Conservation (phyloP, 768 basidiomycete genomes). For the Mycena galopus region DNA sequence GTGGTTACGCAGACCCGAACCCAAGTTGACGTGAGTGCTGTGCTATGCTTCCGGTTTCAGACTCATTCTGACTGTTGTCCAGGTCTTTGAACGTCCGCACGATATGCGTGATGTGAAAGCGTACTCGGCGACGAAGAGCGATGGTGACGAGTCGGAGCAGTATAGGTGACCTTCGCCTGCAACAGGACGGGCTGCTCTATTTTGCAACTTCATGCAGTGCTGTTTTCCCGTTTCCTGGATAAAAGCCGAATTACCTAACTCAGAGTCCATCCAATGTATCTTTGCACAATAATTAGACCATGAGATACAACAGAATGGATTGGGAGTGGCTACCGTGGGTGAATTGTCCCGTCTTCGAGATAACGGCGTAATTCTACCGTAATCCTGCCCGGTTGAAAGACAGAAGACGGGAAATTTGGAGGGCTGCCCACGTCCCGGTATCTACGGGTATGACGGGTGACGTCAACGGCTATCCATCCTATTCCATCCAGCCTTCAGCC, state of each 20-base stretch:
- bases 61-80: conserved; percentile 1
- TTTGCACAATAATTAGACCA: neutral
- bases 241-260: neutral
- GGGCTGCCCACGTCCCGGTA: too few relatives aligned
- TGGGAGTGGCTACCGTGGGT: too few relatives aligned
- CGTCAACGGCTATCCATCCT: too few relatives aligned
- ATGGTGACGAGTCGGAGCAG: conserved; percentile 1
- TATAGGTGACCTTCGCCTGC: neutral
- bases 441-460: too few relatives aligned
- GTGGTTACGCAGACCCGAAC: neutral
- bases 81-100: neutral
- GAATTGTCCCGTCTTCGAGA: too few relatives aligned
- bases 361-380: too few relatives aligned
- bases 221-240: neutral
- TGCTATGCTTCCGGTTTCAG: neutral
- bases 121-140: neutral
- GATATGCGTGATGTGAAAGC: neutral
- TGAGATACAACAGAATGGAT: too few relatives aligned
- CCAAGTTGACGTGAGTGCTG: neutral
- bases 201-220: neutral
- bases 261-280: neutral
- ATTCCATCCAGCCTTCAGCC: too few relatives aligned
- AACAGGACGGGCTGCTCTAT: neutral
- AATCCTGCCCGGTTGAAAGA: too few relatives aligned
- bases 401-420: too few relatives aligned